phyloP scores from a whole-genome alignment of 2,329 filamentous ascomycete species.

The Fusarium sp. region DNA sequence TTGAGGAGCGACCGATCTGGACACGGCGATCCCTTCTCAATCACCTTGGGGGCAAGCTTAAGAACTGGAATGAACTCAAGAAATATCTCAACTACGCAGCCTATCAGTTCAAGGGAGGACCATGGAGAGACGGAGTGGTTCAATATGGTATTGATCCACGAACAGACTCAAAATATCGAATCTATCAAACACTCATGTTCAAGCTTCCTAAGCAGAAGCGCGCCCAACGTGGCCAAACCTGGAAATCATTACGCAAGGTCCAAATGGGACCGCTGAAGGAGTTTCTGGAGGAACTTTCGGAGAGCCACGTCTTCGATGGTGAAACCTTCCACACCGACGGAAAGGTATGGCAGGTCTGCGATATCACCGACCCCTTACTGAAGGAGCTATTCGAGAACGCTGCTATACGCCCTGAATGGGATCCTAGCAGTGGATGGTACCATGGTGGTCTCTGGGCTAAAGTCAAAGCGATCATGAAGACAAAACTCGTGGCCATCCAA shows the following conservation, averaged over 20 bases:
- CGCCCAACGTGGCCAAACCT: constrained; percentile 59
- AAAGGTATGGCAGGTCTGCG: constrained; percentile 94
- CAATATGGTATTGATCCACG: constrained; percentile 89
- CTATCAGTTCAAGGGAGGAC: constrained; percentile 92
- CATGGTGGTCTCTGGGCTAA: constrained; percentile 84
- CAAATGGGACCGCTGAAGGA: constrained; percentile 54
- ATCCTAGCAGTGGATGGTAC: constrained; percentile 83
- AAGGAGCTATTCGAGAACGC: constrained; percentile 72
- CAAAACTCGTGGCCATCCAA: constrained; percentile 78
- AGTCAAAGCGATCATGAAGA: constrained; percentile 86
- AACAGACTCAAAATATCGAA: constrained; percentile 76
- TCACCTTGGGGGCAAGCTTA: constrained; percentile 65
- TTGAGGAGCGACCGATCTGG: constrained; percentile 83
- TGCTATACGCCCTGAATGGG: constrained; percentile 68
- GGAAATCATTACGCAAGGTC: constrained; percentile 60
- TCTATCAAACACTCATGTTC: constrained; percentile 92
- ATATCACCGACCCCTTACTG: constrained; percentile 85
- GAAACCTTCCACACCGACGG: constrained; percentile 79
- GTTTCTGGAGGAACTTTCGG: constrained; percentile 53
- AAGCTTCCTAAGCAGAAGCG: constrained; percentile 70
- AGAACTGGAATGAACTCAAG: constrained; percentile 70
- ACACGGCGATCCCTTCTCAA: constrained; percentile 86
- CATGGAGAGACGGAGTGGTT: constrained; percentile 90
- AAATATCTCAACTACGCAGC: constrained; percentile 84
- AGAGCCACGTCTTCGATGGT: constrained; percentile 86